Percentiles rank a stretch among this genome's conserved stretches.
Conservation (phyloP, 2,329 filamentous ascomycete genomes). For the Fusarium lyarnte region DNA sequence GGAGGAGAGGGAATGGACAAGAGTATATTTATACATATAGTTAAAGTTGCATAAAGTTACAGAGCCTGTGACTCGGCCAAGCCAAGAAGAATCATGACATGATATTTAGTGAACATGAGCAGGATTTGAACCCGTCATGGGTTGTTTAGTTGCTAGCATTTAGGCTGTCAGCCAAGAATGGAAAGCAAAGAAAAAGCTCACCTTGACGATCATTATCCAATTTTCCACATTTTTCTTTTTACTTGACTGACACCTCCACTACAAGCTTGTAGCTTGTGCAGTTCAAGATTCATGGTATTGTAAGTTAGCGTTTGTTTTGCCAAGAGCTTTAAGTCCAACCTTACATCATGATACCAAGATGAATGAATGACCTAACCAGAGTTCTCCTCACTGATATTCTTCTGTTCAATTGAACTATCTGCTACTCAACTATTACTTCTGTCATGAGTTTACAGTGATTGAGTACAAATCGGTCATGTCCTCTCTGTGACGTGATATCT, state of each 20-base stretch:
- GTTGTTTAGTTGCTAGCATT: not conserved
- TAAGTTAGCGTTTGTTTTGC: not conserved
- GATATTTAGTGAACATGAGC: slow-evolving; percentile 21
- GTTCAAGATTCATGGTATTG: slow-evolving; percentile 9
- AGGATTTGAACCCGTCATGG: slow-evolving; percentile 21
- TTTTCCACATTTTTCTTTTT: not conserved
- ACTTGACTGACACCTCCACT: not conserved
- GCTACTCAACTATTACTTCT: not conserved
- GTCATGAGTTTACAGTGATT: not conserved
- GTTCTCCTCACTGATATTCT: not conserved
- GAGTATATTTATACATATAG: slow-evolving; percentile 11
- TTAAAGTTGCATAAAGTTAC: not conserved
- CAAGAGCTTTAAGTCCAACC: slow-evolving; percentile 1
- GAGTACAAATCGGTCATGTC: not conserved
- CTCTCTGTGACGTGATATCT: slow-evolving; percentile 26
- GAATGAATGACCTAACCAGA: not conserved
- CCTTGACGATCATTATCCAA: slow-evolving; percentile 20
- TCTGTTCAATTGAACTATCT: not conserved
- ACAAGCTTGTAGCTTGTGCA: not conserved
- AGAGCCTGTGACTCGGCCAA: slow-evolving; percentile 19
- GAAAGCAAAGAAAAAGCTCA: slow-evolving; percentile 1
- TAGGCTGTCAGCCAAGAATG: slow-evolving; percentile 17
- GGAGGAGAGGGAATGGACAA: not conserved
- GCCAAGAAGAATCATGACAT: slow-evolving; percentile 34
- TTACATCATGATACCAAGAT: slow-evolving; percentile 15